These are phyloP conservation scores for Ilyonectria sp. DNA, from an alignment of 2,329 filamentous ascomycete species.

Conservation along the genomic window DNA sequence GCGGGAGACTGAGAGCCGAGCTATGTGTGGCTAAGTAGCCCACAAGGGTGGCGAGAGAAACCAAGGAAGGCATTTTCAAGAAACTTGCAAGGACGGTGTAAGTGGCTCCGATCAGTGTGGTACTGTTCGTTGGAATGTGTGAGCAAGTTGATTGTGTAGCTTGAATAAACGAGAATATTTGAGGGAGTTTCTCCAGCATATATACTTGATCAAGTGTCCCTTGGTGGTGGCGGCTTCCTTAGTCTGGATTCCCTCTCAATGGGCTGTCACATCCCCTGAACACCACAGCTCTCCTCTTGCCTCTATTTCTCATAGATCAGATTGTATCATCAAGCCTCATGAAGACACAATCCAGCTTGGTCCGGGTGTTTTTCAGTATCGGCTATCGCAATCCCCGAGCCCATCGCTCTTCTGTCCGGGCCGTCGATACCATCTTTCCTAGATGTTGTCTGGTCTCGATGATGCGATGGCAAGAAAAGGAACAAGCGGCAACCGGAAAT, in stretches of 20 bases:
- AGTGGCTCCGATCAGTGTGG: neutral
- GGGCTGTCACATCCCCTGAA: neutral
- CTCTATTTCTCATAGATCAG: neutral
- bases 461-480: slow-evolving; percentile 32
- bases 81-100: slow-evolving; percentile 3
- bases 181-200: slow-evolving; percentile 40
- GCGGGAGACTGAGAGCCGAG: slow-evolving; percentile 60
- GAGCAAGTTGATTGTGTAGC: slow-evolving; percentile 40
- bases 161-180: slow-evolving; percentile 37
- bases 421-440: slow-evolving; percentile 21
- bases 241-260: neutral
- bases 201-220: slow-evolving; percentile 26
- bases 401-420: neutral
- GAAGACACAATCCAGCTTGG: slow-evolving; percentile 36
- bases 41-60: slow-evolving; percentile 39
- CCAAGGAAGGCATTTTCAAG: slow-evolving; percentile 36
- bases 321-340: slow-evolving; percentile 44
- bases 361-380: neutral
- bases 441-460: slow-evolving; percentile 32
- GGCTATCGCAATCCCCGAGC: slow-evolving; percentile 40
- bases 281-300: neutral
- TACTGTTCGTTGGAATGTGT: slow-evolving; percentile 12
- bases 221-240: neutral
- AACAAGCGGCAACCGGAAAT: neutral
- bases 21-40: slow-evolving; percentile 35